Percentiles rank a stretch among this genome's conserved stretches.
Conservation (phyloP, 169 alveolate genomes). For the Babesia ovis region DNA sequence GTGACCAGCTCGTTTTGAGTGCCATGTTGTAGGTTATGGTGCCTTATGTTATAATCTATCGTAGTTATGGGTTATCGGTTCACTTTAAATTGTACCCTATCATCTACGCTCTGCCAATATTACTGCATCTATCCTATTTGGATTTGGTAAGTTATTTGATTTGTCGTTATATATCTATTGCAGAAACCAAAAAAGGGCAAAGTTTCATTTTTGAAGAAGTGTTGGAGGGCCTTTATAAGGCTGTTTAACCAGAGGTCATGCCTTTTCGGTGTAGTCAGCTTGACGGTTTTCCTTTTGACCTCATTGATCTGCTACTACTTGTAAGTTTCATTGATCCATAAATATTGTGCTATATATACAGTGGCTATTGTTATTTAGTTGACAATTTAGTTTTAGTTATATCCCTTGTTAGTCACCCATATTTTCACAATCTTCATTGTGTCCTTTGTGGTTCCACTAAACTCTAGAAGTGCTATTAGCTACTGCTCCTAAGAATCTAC, state of each 20-base stretch:
- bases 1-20: slow-evolving; percentile 64
- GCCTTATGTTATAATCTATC: background rate
- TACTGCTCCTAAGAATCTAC: too few relatives aligned
- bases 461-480: too few relatives aligned
- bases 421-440: background rate
- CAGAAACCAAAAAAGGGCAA: background rate
- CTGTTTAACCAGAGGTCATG: slow-evolving; percentile 30
- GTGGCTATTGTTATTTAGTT: too few relatives aligned
- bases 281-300: slow-evolving; percentile 6
- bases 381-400: too few relatives aligned
- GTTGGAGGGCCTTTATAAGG: background rate
- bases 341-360: too few relatives aligned
- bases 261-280: slow-evolving; percentile 35
- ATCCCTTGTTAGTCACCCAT: too few relatives aligned
- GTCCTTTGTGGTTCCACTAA: background rate
- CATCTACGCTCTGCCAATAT: slow-evolving; percentile 90
- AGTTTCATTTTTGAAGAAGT: background rate
- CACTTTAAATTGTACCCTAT: slow-evolving; percentile 96
- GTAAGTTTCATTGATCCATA: slow-evolving; percentile 24
- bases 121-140: slow-evolving; percentile 70
- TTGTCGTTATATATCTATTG: background rate
- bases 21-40: slow-evolving; percentile 76
- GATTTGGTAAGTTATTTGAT: slow-evolving; percentile 7
- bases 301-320: slow-evolving; percentile 16
- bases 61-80: slow-evolving; percentile 92